A percentile compares a stretch with the other conserved stretches of the same genome.
phyloP scores from a whole-genome alignment of 2,329 filamentous ascomycete genomes.

The Fusarium hostae region DNA sequence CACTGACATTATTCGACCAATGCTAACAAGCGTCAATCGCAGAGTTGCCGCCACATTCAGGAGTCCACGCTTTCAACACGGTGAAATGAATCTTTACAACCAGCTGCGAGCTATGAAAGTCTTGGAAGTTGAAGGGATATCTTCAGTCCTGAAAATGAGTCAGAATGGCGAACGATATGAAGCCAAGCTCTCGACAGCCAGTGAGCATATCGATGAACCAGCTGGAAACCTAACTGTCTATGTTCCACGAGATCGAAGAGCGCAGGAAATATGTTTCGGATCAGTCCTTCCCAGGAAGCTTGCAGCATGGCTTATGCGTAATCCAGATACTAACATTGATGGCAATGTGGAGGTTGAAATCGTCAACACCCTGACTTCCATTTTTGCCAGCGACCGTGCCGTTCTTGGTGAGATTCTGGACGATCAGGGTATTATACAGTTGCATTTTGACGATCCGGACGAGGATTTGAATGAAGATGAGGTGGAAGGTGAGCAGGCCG shows the following conservation, averaged over 20 bases:
- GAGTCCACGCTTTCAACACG: slow-evolving; percentile 12
- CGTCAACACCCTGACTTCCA: slow-evolving; percentile 22
- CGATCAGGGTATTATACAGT: slow-evolving; percentile 26
- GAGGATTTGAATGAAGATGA: neutral
- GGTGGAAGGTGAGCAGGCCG: neutral
- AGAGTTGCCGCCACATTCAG: slow-evolving; percentile 32
- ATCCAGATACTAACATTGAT: neutral
- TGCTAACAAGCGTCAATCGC: neutral
- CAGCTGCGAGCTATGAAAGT: slow-evolving; percentile 17
- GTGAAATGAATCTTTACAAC: neutral
- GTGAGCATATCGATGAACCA: slow-evolving; percentile 23
- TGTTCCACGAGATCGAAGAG: slow-evolving; percentile 9
- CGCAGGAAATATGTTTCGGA: slow-evolving; percentile 26
- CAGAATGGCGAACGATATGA: neutral
- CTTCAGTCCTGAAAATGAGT: neutral
- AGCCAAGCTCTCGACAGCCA: neutral
- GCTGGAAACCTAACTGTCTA: slow-evolving; percentile 14
- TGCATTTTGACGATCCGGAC: slow-evolving; percentile 16
- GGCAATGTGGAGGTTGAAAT: slow-evolving; percentile 2
- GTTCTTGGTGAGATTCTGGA: slow-evolving; percentile 23
- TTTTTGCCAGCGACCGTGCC: slow-evolving; percentile 16
- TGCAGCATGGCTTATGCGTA: slow-evolving; percentile 24
- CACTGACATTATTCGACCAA: accelerated
- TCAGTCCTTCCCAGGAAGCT: slow-evolving; percentile 29
- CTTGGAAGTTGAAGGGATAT: slow-evolving; percentile 22